A percentile compares a stretch with the other conserved stretches of the same genome.
Conservation (phyloP, 1,284 basidiomycete species). For the Papiliotrema nemorosa region DNA sequence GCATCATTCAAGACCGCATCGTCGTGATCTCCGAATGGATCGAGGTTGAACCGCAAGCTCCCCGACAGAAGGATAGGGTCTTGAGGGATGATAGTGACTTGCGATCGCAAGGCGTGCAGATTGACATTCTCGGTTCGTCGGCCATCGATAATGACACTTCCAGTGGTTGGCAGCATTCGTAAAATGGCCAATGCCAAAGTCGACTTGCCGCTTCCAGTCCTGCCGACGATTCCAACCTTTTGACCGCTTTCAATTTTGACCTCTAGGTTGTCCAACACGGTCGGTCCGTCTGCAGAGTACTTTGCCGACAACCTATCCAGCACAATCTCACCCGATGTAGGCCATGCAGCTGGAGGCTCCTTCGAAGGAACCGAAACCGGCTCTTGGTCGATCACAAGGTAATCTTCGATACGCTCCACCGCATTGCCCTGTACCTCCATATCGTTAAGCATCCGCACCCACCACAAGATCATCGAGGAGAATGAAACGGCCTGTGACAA, state of each 20-base stretch:
- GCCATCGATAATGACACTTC: constrained; percentile 52
- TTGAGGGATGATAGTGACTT: constrained; percentile 59
- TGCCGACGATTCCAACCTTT: constrained; percentile 62
- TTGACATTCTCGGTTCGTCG: constrained; percentile 55
- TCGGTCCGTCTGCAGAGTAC: constrained; percentile 50
- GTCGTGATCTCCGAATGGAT: constrained; percentile 68
- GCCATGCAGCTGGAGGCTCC: constrained; percentile 72
- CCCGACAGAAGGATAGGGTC: constrained; percentile 69
- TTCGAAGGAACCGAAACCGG: constrained; percentile 54
- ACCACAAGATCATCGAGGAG: constrained; percentile 27
- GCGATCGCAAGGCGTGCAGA: constrained; percentile 57
- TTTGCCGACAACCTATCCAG: constrained; percentile 56
- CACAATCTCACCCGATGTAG: constrained; percentile 63
- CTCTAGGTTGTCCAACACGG: constrained; percentile 57
- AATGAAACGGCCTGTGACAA: constrained; percentile 48
- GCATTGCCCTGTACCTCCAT: constrained; percentile 51
- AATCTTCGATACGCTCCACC: constrained; percentile 70
- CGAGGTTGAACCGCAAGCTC: constrained; percentile 71
- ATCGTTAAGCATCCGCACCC: constrained; percentile 48
- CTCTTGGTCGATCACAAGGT: constrained; percentile 69
- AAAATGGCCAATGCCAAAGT: constrained; percentile 51
- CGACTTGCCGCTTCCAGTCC: constrained; percentile 71
- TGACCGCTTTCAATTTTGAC: constrained; percentile 60
- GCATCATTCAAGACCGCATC: constrained; percentile 59
- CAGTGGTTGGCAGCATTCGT: constrained; percentile 58